phyloP scores from a whole-genome alignment of 164 flowering plant species.

The Platanus orientalis region DNA sequence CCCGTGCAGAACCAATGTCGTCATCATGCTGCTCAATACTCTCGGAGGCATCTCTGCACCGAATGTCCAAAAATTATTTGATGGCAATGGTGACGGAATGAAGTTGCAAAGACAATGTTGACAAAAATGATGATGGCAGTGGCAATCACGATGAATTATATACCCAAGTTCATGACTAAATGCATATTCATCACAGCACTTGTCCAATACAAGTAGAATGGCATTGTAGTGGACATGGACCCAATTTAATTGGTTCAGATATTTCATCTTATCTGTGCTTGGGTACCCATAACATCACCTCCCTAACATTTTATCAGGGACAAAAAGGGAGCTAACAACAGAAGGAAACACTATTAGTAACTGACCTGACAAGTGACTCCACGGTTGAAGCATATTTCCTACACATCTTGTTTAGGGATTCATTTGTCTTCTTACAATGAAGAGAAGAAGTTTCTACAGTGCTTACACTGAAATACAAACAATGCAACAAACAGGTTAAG shows the following conservation, averaged over 20 bases:
- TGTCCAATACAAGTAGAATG: no score
- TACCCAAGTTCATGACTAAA: no score
- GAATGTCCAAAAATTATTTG: not conserved
- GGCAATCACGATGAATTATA: no score
- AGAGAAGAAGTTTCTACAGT: constrained; percentile 50
- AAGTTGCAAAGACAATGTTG: not conserved
- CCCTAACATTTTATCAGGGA: not conserved
- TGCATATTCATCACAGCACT: no score
- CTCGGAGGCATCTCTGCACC: constrained; percentile 49
- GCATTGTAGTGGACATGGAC: no score
- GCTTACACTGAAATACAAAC: constrained; percentile 36
- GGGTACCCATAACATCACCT: not conserved
- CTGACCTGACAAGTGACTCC: constrained; percentile 60
- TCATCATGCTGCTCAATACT: constrained; percentile 59
- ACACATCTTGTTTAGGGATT: constrained; percentile 55
- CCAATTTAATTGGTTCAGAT: no score
- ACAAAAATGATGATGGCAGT: not conserved
- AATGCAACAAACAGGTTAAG: not conserved
- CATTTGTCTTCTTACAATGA: constrained; percentile 52
- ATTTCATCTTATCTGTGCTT: no score
- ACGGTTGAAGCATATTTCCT: constrained; percentile 39
- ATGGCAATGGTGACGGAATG: not conserved
- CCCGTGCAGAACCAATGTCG: constrained; percentile 56
- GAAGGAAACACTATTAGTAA: constrained; percentile 2
- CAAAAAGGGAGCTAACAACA: no score